These are phyloP conservation scores for Beta vulgaris DNA, from an alignment of 148 eudicot genomes.

Conservation along the genomic window DNA sequence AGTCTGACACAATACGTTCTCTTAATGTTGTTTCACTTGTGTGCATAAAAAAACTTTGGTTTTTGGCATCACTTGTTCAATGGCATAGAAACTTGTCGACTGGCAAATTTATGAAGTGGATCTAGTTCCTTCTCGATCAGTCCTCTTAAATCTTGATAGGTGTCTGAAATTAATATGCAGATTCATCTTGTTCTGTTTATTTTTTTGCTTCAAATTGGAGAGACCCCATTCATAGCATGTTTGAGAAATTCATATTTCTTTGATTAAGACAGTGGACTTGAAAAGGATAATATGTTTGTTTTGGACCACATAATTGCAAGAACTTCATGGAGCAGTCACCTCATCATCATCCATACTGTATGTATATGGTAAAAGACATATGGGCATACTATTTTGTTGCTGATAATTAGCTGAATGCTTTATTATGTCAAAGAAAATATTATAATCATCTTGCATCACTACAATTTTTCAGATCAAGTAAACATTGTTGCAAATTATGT, in stretches of 20 bases:
- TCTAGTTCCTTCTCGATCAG: not conserved
- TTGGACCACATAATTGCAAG: constrained; percentile 17
- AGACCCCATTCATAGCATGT: not conserved
- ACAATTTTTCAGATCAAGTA: no score
- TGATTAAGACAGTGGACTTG: not conserved
- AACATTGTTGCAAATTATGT: no score
- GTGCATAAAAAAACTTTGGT: not conserved
- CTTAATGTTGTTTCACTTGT: no score
- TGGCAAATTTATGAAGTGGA: not conserved
- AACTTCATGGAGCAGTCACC: constrained; percentile 1
- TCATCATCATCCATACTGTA: constrained; percentile 3
- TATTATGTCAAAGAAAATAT: not conserved
- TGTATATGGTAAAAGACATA: constrained; percentile 10
- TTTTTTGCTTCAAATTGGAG: not conserved
- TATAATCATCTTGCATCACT: not conserved
- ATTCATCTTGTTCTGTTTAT: not conserved
- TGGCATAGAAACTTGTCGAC: not conserved
- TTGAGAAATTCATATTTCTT: not conserved
- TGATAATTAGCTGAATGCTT: constrained; percentile 7
- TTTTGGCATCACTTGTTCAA: not conserved
- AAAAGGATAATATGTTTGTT: constrained; percentile 10
- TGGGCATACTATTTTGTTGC: not conserved
- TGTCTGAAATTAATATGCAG: not conserved
- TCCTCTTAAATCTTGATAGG: not conserved
- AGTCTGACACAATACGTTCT: no score